Conservation (phyloP, 805 yeast species). For the Priceomyces haplophilus region DNA sequence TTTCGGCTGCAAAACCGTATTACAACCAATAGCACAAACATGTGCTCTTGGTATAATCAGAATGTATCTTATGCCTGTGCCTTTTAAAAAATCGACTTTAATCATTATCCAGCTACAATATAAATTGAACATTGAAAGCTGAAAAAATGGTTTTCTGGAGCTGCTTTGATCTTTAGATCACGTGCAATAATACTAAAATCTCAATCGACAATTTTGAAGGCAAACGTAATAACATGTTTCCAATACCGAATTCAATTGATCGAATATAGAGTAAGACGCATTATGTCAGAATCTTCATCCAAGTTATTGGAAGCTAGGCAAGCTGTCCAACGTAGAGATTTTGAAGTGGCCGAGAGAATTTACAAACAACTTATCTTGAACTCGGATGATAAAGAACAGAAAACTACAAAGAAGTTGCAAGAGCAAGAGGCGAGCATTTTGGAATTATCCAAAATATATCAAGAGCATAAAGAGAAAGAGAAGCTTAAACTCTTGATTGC, state of each 20-base stretch:
- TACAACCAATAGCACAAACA: not conserved
- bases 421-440: slow-evolving; percentile 64
- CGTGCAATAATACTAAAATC: not conserved
- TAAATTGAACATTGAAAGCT: not conserved
- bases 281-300: slow-evolving; percentile 21
- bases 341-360: slow-evolving; percentile 54
- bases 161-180: too few species aligned
- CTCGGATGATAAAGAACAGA: slow-evolving; percentile 8
- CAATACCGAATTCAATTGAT: not conserved
- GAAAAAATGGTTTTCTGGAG: too few species aligned
- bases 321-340: slow-evolving; percentile 49
- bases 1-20: not conserved
- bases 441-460: slow-evolving; percentile 74
- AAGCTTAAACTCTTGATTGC: slow-evolving; percentile 62
- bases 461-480: slow-evolving; percentile 42
- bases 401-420: slow-evolving; percentile 25
- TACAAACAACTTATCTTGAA: slow-evolving; percentile 50
- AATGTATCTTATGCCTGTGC: not conserved
- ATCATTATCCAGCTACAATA: not conserved
- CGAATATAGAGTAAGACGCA: not conserved
- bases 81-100: not conserved
- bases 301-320: slow-evolving; percentile 59
- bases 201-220: slow-evolving; percentile 3
- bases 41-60: not conserved
- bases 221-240: not conserved